phyloP scores from a whole-genome alignment of 306 rosid genomes.

The Spatholobus suberectus region DNA sequence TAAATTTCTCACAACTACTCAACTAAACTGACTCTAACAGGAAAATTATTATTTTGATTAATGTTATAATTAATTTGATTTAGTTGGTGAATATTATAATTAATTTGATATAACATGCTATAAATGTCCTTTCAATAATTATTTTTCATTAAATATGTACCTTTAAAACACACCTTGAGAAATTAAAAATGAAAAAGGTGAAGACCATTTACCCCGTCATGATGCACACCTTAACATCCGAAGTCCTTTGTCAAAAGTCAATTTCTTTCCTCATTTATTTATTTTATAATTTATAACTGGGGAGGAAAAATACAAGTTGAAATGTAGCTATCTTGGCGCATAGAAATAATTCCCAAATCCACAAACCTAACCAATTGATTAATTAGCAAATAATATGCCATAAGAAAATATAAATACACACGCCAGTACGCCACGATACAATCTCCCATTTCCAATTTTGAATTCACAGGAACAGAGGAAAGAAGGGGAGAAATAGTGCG shows the following conservation, averaged over 20 bases:
- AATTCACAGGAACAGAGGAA: not conserved
- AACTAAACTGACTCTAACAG: no score
- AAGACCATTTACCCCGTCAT: not conserved
- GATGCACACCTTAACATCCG: constrained; percentile 8
- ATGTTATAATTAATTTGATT: not conserved
- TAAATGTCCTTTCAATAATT: not conserved
- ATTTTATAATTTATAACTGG: not conserved
- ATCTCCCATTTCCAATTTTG: not conserved
- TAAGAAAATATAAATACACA: constrained; percentile 39
- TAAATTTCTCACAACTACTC: no score
- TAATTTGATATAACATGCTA: not conserved
- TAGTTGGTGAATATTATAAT: no score
- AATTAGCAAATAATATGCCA: not conserved
- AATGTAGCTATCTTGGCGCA: constrained; percentile 20
- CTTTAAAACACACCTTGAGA: not conserved
- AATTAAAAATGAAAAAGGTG: not conserved
- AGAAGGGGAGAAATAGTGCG: not conserved
- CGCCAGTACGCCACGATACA: not conserved
- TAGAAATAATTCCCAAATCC: constrained; percentile 28
- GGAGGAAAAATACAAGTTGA: constrained; percentile 38
- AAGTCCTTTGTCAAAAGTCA: constrained; percentile 21
- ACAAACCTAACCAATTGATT: constrained; percentile 42
- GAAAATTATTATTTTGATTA: not conserved
- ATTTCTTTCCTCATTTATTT: not conserved
- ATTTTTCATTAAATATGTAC: not conserved